Percentiles rank a stretch among this genome's conserved stretches.
These are phyloP conservation scores for Ophiocytium majus DNA, from an alignment of 352 stramenopile genomes.

Conservation along the genomic window DNA sequence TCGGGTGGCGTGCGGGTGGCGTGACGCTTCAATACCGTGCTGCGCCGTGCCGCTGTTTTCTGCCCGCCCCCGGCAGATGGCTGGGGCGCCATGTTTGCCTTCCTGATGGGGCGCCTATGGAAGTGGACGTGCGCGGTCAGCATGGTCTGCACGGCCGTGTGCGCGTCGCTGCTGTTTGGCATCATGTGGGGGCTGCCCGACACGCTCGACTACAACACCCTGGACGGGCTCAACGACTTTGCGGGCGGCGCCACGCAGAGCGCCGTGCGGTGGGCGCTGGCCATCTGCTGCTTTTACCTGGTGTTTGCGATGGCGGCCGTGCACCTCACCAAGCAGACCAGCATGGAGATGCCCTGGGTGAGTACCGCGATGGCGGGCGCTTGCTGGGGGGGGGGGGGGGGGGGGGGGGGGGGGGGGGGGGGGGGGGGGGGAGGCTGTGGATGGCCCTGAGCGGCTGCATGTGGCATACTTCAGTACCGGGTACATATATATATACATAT, in stretches of 20 bases:
- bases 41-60: too few relatives aligned
- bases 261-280: neutral
- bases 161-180: neutral
- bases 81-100: neutral
- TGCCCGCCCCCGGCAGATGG: too few relatives aligned
- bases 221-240: neutral
- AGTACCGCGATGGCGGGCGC: too few relatives aligned
- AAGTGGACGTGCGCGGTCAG: neutral
- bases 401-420: too few relatives aligned
- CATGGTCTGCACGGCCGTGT: neutral
- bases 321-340: neutral
- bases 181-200: conserved; percentile 4
- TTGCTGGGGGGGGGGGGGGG: too few relatives aligned
- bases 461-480: too few relatives aligned
- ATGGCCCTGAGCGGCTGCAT: too few relatives aligned
- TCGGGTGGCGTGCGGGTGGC: too few relatives aligned
- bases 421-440: too few relatives aligned
- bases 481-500: too few relatives aligned
- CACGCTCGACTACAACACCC: neutral
- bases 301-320: neutral
- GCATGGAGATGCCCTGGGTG: neutral
- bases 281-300: neutral
- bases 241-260: neutral
- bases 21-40: too few relatives aligned
- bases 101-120: neutral